These are phyloP conservation scores for Sporisorium scitamineum DNA, from an alignment of 1,284 basidiomycete species.

Conservation along the genomic window DNA sequence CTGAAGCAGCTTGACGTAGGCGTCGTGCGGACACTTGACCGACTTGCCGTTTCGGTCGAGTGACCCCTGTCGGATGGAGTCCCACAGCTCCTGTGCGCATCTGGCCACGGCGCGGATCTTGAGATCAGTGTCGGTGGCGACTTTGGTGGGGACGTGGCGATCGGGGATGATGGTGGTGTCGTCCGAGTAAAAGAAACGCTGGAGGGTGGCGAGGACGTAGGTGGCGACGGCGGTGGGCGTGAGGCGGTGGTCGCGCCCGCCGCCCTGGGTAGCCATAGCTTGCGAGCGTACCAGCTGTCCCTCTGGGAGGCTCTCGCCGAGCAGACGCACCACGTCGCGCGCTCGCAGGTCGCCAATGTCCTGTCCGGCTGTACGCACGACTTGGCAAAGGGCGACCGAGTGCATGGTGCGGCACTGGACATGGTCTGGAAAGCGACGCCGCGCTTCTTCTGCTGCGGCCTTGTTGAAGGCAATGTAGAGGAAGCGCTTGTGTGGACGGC, in stretches of 20 bases:
- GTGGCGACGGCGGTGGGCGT: slow-evolving; percentile 58
- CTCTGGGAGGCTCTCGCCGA: slow-evolving; percentile 49
- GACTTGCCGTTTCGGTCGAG: slow-evolving; percentile 37
- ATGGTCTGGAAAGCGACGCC: slow-evolving; percentile 52
- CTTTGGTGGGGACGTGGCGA: slow-evolving; percentile 51
- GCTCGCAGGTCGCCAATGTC: slow-evolving; percentile 54
- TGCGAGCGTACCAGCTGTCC: slow-evolving; percentile 36
- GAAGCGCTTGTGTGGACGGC: slow-evolving; percentile 52
- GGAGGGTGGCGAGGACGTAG: slow-evolving; percentile 58
- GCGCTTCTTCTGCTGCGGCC: slow-evolving; percentile 55
- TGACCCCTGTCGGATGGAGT: slow-evolving; percentile 44
- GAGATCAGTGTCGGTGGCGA: slow-evolving; percentile 56
- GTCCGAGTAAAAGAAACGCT: slow-evolving; percentile 61
- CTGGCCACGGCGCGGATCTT: slow-evolving; percentile 37
- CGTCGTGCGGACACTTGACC: slow-evolving; percentile 62
- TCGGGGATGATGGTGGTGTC: slow-evolving; percentile 46
- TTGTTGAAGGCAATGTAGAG: slow-evolving; percentile 65
- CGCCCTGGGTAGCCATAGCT: slow-evolving; percentile 30
- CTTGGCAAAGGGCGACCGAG: slow-evolving; percentile 56
- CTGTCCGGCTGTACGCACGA: slow-evolving; percentile 46
- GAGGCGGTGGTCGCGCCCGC: slow-evolving; percentile 40
- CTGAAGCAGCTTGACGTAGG: slow-evolving; percentile 64
- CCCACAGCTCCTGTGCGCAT: slow-evolving; percentile 55
- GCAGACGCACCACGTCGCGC: slow-evolving; percentile 52
- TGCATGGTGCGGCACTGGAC: slow-evolving; percentile 66